phyloP scores from a whole-genome alignment of 164 flowering plant species.

The Aristolochia californica region DNA sequence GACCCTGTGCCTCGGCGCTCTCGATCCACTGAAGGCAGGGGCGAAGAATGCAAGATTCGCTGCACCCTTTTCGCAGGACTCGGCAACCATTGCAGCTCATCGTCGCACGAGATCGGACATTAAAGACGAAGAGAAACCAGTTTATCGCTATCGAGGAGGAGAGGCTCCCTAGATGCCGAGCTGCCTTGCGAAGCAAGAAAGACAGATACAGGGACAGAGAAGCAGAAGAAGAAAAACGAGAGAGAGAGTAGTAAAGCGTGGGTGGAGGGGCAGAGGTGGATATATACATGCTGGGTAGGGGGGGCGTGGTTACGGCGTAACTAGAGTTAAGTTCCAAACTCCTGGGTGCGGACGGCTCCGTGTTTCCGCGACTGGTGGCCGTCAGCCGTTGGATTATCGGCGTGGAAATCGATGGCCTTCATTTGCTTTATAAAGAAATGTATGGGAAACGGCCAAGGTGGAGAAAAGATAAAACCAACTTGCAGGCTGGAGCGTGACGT shows the following conservation, averaged over 20 bases:
- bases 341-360: slow-evolving; percentile 86
- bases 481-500: not conserved
- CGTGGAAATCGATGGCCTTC: not conserved
- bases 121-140: not conserved
- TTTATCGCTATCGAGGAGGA: too few species aligned
- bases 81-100: slow-evolving; percentile 96
- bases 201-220: too few species aligned
- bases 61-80: slow-evolving; percentile 72
- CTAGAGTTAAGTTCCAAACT: slow-evolving; percentile 44
- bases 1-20: slow-evolving; percentile 53
- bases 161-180: not conserved
- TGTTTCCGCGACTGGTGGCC: slow-evolving; percentile 64
- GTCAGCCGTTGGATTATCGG: slow-evolving; percentile 10
- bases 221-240: not conserved
- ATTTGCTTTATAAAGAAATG: too few species aligned
- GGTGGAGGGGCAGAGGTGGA: too few species aligned
- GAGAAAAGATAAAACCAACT: not conserved
- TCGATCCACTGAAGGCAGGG: slow-evolving; percentile 63
- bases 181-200: not conserved
- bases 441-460: too few species aligned
- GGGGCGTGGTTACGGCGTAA: not conserved
- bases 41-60: slow-evolving; percentile 57
- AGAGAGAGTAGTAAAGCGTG: too few species aligned
- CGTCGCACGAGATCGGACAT: not conserved
- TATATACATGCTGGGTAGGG: not conserved